phyloP scores from a whole-genome alignment of 129 eudicot species.

The Heracleum sosnowskyi region DNA sequence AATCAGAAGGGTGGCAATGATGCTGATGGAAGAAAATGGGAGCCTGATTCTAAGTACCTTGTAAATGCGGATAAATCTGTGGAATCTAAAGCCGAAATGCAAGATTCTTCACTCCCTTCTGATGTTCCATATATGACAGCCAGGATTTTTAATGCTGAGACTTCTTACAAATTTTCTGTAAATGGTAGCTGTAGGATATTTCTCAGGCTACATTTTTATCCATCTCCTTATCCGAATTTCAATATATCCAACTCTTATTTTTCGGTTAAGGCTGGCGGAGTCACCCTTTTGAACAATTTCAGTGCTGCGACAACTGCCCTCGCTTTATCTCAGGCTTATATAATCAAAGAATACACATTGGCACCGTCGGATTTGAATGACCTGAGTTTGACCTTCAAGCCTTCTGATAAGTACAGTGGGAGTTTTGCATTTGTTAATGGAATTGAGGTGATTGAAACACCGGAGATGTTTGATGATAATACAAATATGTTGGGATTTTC shows the following conservation, averaged over 20 bases:
- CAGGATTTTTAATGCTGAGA: constrained; percentile 49
- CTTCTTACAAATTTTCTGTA: constrained; percentile 43
- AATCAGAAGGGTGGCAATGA: constrained; percentile 30
- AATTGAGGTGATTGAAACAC: constrained; percentile 46
- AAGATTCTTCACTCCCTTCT: constrained; percentile 58
- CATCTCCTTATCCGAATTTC: constrained; percentile 47
- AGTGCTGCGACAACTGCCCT: constrained; percentile 45
- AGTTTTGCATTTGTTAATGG: constrained; percentile 75
- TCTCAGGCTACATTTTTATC: constrained; percentile 61
- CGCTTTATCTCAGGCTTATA: constrained; percentile 57
- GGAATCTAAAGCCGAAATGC: constrained; percentile 29
- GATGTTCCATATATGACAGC: constrained; percentile 64
- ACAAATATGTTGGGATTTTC: constrained; percentile 37
- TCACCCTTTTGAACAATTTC: constrained; percentile 55
- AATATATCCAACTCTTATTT: constrained; percentile 45
- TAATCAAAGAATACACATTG: constrained; percentile 46
- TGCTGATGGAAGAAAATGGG: constrained; percentile 54
- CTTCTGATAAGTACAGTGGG: constrained; percentile 23
- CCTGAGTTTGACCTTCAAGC: constrained; percentile 42
- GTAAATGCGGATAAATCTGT: constrained; percentile 33
- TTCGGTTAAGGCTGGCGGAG: constrained; percentile 31
- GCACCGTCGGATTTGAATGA: constrained; percentile 26
- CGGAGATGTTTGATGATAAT: constrained; percentile 37
- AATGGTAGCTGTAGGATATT: constrained; percentile 35
- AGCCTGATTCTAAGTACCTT: constrained; percentile 46